A percentile compares a stretch with the other conserved stretches of the same genome.
phyloP scores from a whole-genome alignment of 2,329 filamentous ascomycete genomes.

The Hyphodiscus sp. region DNA sequence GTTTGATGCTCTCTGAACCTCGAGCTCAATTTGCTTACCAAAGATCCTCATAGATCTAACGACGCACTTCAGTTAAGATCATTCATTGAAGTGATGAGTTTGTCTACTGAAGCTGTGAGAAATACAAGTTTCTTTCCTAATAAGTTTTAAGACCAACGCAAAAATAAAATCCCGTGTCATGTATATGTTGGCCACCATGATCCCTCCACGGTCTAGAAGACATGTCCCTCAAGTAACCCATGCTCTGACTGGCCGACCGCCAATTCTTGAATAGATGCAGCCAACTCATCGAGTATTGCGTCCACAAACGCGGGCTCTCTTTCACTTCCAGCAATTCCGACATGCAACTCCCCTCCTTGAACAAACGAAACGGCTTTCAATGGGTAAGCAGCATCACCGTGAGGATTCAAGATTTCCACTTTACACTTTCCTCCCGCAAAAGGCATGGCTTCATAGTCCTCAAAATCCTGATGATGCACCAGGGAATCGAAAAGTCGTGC shows the following conservation, averaged over 20 bases:
- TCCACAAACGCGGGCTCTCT: slow-evolving; percentile 33
- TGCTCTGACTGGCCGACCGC: slow-evolving; percentile 1
- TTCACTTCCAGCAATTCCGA: slow-evolving; percentile 40
- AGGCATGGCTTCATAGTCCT: slow-evolving; percentile 38
- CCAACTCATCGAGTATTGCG: slow-evolving; percentile 30
- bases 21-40: too few relatives aligned
- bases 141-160: too few relatives aligned
- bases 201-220: not conserved
- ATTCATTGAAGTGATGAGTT: too few relatives aligned
- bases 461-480: slow-evolving; percentile 32
- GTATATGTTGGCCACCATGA: too few relatives aligned
- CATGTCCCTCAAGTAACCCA: slow-evolving; percentile 9
- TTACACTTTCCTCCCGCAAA: slow-evolving; percentile 29
- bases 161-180: too few relatives aligned
- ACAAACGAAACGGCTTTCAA: slow-evolving; percentile 41
- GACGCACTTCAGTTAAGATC: too few relatives aligned
- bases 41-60: too few relatives aligned
- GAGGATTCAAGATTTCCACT: slow-evolving; percentile 31
- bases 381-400: slow-evolving; percentile 35
- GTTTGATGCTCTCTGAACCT: too few relatives aligned
- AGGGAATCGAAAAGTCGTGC: slow-evolving; percentile 29
- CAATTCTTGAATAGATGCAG: slow-evolving; percentile 17
- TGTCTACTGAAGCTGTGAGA: too few relatives aligned
- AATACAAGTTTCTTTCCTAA: too few relatives aligned
- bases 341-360: slow-evolving; percentile 32